phyloP scores from a whole-genome alignment of 441 rosid species.

The Adansonia gregorii region DNA sequence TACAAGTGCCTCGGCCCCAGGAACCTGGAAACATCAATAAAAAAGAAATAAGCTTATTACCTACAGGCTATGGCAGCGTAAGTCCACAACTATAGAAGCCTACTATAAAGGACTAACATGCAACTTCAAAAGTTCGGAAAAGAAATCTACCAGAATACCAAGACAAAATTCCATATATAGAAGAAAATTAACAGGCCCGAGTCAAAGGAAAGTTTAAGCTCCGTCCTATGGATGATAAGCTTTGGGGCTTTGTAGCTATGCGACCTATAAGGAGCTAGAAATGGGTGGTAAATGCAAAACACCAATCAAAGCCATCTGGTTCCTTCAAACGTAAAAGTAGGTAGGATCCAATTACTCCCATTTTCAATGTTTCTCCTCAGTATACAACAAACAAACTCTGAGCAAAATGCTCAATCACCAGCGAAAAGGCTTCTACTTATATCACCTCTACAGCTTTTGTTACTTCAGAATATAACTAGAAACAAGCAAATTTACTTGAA shows the following conservation, averaged over 20 bases:
- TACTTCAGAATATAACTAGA: background rate
- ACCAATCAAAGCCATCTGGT: background rate
- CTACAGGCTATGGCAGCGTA: conserved; percentile 7
- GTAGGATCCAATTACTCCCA: background rate
- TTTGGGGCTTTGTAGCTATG: background rate
- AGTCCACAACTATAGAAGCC: background rate
- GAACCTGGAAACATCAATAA: conserved; percentile 58
- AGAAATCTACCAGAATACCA: background rate
- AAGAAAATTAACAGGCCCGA: background rate
- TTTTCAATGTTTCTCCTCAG: background rate
- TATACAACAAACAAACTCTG: background rate
- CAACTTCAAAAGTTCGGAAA: background rate
- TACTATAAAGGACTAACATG: background rate
- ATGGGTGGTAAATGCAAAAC: conserved; percentile 1
- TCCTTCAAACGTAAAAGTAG: conserved; percentile 13
- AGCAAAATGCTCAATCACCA: conserved; percentile 6
- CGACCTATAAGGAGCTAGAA: background rate
- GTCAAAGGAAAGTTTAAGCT: conserved; percentile 17
- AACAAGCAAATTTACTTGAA: background rate
- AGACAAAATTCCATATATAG: conserved; percentile 2
- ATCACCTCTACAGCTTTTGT: background rate
- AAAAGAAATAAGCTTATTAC: background rate
- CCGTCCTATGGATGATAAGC: background rate
- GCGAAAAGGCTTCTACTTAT: background rate
- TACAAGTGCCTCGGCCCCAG: conserved; percentile 95